These are phyloP conservation scores for Fusarium sulawesiense DNA, from an alignment of 2,329 filamentous ascomycete genomes.

Conservation along the genomic window DNA sequence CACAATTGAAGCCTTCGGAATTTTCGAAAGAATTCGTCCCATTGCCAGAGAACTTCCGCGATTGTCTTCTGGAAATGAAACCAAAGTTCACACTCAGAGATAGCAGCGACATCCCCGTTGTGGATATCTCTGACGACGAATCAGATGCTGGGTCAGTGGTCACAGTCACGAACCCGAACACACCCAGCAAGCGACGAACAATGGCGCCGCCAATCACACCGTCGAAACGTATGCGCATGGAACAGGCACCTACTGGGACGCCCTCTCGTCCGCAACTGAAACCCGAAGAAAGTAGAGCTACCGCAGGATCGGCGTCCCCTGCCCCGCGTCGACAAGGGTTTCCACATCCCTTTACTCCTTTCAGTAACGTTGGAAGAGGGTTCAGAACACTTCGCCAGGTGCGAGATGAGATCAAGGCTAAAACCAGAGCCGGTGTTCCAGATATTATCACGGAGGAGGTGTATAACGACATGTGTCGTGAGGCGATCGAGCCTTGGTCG, in stretches of 20 bases:
- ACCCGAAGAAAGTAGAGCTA: constrained; percentile 51
- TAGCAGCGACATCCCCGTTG: constrained; percentile 49
- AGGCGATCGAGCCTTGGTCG: constrained; percentile 70
- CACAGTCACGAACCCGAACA: constrained; percentile 35
- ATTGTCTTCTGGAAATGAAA: constrained; percentile 59
- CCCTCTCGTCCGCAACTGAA: constrained; percentile 50
- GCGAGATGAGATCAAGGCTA: constrained; percentile 63
- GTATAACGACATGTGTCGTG: constrained; percentile 66
- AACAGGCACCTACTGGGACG: constrained; percentile 22
- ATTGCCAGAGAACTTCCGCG: constrained; percentile 64
- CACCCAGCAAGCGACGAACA: constrained; percentile 48
- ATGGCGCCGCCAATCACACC: constrained; percentile 49
- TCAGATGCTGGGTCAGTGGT: constrained; percentile 48
- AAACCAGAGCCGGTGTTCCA: constrained; percentile 68
- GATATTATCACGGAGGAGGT: constrained; percentile 70
- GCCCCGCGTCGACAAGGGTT: constrained; percentile 34
- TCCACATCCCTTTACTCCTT: constrained; percentile 55
- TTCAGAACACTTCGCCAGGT: constrained; percentile 64
- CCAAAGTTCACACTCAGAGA: constrained; percentile 59
- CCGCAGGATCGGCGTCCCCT: constrained; percentile 27
- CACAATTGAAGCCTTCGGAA: constrained; percentile 59
- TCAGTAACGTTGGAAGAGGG: constrained; percentile 52
- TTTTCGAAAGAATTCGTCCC: constrained; percentile 60
- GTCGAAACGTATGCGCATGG: constrained; percentile 49
- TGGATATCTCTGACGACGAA: constrained; percentile 56